These are phyloP conservation scores for Sodiomyces alkalinus DNA, from an alignment of 2,329 filamentous ascomycete species.

Conservation along the genomic window DNA sequence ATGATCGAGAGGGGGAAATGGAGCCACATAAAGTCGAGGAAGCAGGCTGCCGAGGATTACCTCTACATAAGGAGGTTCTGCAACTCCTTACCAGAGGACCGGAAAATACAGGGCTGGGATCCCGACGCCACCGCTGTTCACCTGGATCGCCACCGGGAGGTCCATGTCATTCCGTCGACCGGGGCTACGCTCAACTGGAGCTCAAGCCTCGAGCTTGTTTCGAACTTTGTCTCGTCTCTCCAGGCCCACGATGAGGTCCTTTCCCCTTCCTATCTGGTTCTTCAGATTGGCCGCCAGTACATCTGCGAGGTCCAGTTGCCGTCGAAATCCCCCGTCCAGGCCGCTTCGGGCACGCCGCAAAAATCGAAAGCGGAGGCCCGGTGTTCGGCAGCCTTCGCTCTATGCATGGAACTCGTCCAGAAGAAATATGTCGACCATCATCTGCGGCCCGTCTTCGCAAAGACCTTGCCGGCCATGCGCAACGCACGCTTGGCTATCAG, in stretches of 20 bases:
- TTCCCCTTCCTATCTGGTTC: constrained; percentile 46
- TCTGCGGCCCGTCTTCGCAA: constrained; percentile 58
- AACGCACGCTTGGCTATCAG: constrained; percentile 76
- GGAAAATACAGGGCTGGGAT: constrained; percentile 47
- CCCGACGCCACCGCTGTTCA: constrained; percentile 39
- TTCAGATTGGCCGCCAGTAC: constrained; percentile 40
- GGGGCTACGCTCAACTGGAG: constrained; percentile 68
- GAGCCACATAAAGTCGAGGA: constrained; percentile 39
- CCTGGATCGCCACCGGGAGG: constrained; percentile 30
- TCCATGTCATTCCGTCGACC: constrained; percentile 46
- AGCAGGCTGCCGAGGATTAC: constrained; percentile 46
- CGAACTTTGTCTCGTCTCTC: constrained; percentile 58
- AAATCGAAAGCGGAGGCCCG: constrained; percentile 65
- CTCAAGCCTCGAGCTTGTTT: constrained; percentile 56
- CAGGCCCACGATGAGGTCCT: constrained; percentile 20
- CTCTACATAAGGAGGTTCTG: constrained; percentile 61
- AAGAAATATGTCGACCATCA: constrained; percentile 56
- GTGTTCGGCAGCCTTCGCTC: constrained; percentile 76
- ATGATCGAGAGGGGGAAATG: constrained; percentile 64
- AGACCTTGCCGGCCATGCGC: constrained; percentile 62
- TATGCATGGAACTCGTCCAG: constrained; percentile 55
- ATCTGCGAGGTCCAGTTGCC: constrained; percentile 70
- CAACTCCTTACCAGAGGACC: constrained; percentile 55
- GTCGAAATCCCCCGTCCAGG: constrained; percentile 53
- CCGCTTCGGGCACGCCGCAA: constrained; percentile 46